These are phyloP conservation scores for Platanus orientalis DNA, from an alignment of 164 flowering plant species.

Conservation along the genomic window DNA sequence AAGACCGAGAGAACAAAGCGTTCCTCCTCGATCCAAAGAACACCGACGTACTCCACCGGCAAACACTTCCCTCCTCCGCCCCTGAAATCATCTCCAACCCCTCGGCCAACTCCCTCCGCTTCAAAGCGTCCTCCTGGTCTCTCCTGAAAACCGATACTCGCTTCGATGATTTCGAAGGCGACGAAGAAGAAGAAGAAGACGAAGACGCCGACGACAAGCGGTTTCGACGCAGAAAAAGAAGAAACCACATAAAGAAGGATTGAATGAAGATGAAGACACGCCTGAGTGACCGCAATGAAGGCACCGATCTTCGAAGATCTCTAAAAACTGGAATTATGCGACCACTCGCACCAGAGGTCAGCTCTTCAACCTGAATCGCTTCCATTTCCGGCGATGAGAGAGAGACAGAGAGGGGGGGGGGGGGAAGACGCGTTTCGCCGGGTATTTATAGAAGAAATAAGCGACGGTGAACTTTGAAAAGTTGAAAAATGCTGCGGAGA, in stretches of 20 bases:
- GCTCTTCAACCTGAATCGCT: slow-evolving; percentile 50
- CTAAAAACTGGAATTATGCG: slow-evolving; percentile 74
- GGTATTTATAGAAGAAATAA: background rate
- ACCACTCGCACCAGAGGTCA: slow-evolving; percentile 93
- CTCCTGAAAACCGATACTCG: slow-evolving; percentile 31
- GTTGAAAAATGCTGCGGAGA: background rate
- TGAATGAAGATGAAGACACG: slow-evolving; percentile 48
- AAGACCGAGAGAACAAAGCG: too few species aligned
- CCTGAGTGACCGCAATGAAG: slow-evolving; percentile 26
- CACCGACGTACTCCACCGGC: too few species aligned
- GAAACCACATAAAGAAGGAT: slow-evolving; percentile 50
- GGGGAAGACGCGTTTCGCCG: background rate
- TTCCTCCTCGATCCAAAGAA: too few species aligned
- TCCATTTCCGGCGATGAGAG: slow-evolving; percentile 8
- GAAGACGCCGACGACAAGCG: slow-evolving; percentile 19
- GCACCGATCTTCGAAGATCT: too few species aligned
- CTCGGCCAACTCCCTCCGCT: too few species aligned
- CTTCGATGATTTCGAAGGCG: too few species aligned
- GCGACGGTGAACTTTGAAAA: background rate
- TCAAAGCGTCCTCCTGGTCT: too few species aligned
- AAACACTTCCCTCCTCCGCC: too few species aligned
- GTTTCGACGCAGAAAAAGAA: slow-evolving; percentile 40
- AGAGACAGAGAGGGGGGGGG: background rate
- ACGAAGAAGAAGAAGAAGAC: slow-evolving; percentile 18
- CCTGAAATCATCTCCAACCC: too few species aligned